phyloP scores from a whole-genome alignment of 805 yeast genomes.

The Cyberlindnera veronae region DNA sequence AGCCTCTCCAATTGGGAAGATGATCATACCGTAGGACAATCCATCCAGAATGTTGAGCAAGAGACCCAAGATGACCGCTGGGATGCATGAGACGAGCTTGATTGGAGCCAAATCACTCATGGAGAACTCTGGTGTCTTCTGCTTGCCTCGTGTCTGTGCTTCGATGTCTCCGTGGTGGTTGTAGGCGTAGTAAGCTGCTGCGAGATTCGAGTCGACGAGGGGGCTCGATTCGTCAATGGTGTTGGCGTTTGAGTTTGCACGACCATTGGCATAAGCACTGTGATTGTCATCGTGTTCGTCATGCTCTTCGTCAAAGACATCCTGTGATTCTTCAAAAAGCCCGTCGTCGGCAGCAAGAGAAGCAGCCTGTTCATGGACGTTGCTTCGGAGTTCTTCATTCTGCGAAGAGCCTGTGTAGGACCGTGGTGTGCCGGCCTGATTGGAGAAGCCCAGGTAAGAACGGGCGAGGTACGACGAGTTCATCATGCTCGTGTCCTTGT shows the following conservation, averaged over 20 bases:
- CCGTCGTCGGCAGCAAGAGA: slow-evolving; percentile 59
- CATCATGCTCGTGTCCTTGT: slow-evolving; percentile 10
- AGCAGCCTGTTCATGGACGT: slow-evolving; percentile 50
- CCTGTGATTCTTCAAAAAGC: slow-evolving; percentile 15
- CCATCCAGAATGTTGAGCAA: slow-evolving; percentile 88
- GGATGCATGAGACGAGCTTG: slow-evolving; percentile 35
- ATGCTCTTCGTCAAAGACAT: slow-evolving; percentile 1
- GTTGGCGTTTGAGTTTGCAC: no score
- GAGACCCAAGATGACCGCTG: slow-evolving; percentile 84
- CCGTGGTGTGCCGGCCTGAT: neutral
- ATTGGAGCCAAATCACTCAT: slow-evolving; percentile 12
- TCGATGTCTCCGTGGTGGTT: slow-evolving; percentile 6
- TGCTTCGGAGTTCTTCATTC: neutral
- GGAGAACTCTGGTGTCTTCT: slow-evolving; percentile 12
- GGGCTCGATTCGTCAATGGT: slow-evolving; percentile 7
- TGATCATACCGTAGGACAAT: slow-evolving; percentile 93
- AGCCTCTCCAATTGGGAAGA: slow-evolving; percentile 86
- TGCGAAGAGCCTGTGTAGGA: slow-evolving; percentile 1
- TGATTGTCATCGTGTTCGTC: neutral
- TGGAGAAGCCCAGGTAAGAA: slow-evolving; percentile 30
- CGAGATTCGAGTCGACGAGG: slow-evolving; percentile 8
- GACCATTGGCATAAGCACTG: no score
- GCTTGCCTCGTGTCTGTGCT: slow-evolving; percentile 2
- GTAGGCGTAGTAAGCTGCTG: slow-evolving; percentile 14
- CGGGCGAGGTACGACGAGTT: slow-evolving; percentile 20